Percentiles rank a stretch among this genome's conserved stretches.
Conservation (phyloP, 768 basidiomycete species). For the Leccinum rimulosum region DNA sequence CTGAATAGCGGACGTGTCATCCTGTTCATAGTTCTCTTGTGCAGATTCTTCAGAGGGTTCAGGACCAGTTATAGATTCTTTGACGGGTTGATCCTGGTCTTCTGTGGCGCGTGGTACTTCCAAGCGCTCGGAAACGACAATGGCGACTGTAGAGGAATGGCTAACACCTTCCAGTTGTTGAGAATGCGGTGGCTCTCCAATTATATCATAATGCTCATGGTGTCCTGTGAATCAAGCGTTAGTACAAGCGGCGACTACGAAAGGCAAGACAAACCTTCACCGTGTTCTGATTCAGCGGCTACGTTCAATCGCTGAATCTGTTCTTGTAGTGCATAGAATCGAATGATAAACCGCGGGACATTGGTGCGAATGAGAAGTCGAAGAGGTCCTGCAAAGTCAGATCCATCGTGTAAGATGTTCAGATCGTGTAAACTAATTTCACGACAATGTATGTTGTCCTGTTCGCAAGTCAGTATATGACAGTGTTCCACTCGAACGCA, state of each 20-base stretch:
- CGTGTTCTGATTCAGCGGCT: slow-evolving; percentile 17
- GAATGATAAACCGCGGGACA: slow-evolving; percentile 61
- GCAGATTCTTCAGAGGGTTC: slow-evolving; percentile 5
- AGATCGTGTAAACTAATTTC: slow-evolving; percentile 73
- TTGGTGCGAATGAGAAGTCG: slow-evolving; percentile 51
- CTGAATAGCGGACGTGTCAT: slow-evolving; percentile 2
- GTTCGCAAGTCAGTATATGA: slow-evolving; percentile 8
- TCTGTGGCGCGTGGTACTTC: slow-evolving; percentile 2
- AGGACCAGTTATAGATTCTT: slow-evolving; percentile 1
- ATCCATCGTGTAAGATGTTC: slow-evolving; percentile 65
- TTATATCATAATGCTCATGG: slow-evolving; percentile 8
- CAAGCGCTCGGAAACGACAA: neutral
- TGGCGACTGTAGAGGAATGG: neutral
- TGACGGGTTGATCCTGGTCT: neutral
- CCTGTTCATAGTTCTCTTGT: slow-evolving; percentile 10
- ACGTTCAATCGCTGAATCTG: slow-evolving; percentile 45
- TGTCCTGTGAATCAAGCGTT: slow-evolving; percentile 13
- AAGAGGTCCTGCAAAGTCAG: slow-evolving; percentile 59
- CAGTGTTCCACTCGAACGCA: neutral
- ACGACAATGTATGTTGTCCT: slow-evolving; percentile 71
- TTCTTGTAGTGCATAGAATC: slow-evolving; percentile 63
- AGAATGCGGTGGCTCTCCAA: slow-evolving; percentile 6
- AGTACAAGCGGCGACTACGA: neutral
- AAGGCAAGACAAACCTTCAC: slow-evolving; percentile 18
- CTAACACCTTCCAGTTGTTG: slow-evolving; percentile 5